Evolutionary conservation across 176 grass and related monocot genomes (phyloP), one percentile per base, ranked within the genome.

Genomic region (Juncus inflexus): DNA sequence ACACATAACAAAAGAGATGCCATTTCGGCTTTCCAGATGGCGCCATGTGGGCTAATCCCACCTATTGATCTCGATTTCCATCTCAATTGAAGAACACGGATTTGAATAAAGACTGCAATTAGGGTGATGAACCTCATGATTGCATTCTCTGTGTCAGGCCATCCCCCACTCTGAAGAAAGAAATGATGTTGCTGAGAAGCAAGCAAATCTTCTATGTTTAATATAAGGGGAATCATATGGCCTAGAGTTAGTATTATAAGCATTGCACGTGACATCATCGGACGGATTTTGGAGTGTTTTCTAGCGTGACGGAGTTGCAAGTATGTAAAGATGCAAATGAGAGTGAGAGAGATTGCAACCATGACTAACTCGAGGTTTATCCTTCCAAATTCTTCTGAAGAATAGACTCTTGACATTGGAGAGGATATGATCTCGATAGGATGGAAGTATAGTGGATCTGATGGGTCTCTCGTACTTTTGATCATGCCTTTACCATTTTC

Each of bases 331-430:
- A 80, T 35, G 58, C 91, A 96, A 38, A 88, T 77, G 10, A 96
- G 16, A 9, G 82, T 88, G 49, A 91, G 77, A 13, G 91, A 91
- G n/a, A 83, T 78, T 77, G 88, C 70, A 56, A 84, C 84, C 82
- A 96, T 86, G 50, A 69, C 79, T 61, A 86, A 85, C 76, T 96
- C 91, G 42, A 84, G 35, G 67, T 96, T 82, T 79, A 96, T 91
- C 77, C 87, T 88, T 77, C 79, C 77, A 7, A 85, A 81, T 35
- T 82, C 84, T 37, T 80, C 75, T 7, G 83, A 61, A 50, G 86
- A 77, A 28, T 79, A 67, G 3, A 51, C 38, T 4, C 3, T 4
- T 12, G 83, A 86, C 74, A 91, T 78, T 47, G 77, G 65, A 40
- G 70, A 85, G n/a, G 86, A 79, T 55, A 55, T 28, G 19, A 28